phyloP scores from a whole-genome alignment of 768 basidiomycete genomes.

The Rhodosporidiobolus odoratus region DNA sequence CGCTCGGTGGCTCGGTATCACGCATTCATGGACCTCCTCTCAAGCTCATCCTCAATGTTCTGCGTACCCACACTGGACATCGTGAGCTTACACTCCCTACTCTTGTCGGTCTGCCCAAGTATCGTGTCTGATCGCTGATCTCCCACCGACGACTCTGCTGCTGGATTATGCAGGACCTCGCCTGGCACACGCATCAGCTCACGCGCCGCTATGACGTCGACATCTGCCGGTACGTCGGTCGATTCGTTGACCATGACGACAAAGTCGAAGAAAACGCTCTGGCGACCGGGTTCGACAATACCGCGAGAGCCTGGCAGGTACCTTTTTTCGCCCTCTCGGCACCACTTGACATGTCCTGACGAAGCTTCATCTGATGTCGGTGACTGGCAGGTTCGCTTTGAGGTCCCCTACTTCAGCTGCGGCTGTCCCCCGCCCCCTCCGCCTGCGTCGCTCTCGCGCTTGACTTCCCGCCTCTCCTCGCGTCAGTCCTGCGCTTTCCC shows the following conservation, averaged over 20 bases:
- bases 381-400: constrained; percentile 51
- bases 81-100: background rate
- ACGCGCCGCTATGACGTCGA: constrained; percentile 53
- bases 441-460: background rate
- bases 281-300: constrained; percentile 47
- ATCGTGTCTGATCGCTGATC: background rate
- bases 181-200: constrained; percentile 71
- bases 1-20: constrained; percentile 17
- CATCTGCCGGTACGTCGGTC: constrained; percentile 51
- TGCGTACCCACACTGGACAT: constrained; percentile 67
- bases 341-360: constrained; percentile 14
- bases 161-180: constrained; percentile 55
- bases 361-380: background rate
- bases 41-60: constrained; percentile 50
- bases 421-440: constrained; percentile 54
- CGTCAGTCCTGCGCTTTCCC: background rate
- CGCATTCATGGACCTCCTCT: constrained; percentile 57
- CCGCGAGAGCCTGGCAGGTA: constrained; percentile 54
- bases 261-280: constrained; percentile 53
- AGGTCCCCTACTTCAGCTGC: constrained; percentile 57
- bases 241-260: constrained; percentile 51
- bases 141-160: background rate
- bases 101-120: too few species aligned
- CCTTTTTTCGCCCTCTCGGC: too few species aligned
- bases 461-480: background rate